Evolutionary conservation across 768 basidiomycete species (phyloP).

Genomic region (Rhizopogon vesiculosus): DNA sequence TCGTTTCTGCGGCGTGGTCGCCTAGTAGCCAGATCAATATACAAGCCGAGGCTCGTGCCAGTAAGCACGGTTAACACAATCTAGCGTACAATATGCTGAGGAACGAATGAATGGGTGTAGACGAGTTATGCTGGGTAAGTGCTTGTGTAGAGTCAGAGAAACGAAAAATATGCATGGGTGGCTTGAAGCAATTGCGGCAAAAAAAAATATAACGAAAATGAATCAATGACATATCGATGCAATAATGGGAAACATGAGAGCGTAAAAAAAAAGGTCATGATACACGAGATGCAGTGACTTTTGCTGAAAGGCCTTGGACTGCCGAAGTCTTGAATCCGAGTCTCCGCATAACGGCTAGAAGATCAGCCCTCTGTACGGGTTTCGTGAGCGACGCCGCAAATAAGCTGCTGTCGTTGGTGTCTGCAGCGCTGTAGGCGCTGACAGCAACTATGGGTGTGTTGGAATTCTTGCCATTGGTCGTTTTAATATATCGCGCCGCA

Average conservation of each 20-base stretch:
- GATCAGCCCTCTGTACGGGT: slow-evolving; percentile 84
- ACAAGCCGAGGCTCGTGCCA: slow-evolving; percentile 11
- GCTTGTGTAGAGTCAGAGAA: slow-evolving; percentile 20
- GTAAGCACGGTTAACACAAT: slow-evolving; percentile 23
- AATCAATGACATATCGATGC: slow-evolving; percentile 13
- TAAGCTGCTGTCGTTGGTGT: slow-evolving; percentile 61
- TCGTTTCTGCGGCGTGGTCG: neutral
- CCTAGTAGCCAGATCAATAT: neutral
- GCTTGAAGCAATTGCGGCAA: slow-evolving; percentile 24
- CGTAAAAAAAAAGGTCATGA: slow-evolving; percentile 17
- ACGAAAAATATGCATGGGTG: slow-evolving; percentile 29
- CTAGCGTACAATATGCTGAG: slow-evolving; percentile 44
- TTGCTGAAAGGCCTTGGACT: slow-evolving; percentile 52
- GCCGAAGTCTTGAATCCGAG: slow-evolving; percentile 89
- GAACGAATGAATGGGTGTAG: slow-evolving; percentile 11
- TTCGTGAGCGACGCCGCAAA: slow-evolving; percentile 84
- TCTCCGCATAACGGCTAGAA: slow-evolving; percentile 76
- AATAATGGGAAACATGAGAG: slow-evolving; percentile 17
- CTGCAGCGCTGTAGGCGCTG: slow-evolving; percentile 78
- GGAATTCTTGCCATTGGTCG: slow-evolving; percentile 92
- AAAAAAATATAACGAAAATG: slow-evolving; percentile 23
- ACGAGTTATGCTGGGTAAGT: slow-evolving; percentile 22
- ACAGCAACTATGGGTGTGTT: slow-evolving; percentile 90
- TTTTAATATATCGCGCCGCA: slow-evolving; percentile 96
- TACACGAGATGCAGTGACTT: slow-evolving; percentile 41